phyloP scores from a whole-genome alignment of 345 rosid genomes.

The Passiflora organensis region DNA sequence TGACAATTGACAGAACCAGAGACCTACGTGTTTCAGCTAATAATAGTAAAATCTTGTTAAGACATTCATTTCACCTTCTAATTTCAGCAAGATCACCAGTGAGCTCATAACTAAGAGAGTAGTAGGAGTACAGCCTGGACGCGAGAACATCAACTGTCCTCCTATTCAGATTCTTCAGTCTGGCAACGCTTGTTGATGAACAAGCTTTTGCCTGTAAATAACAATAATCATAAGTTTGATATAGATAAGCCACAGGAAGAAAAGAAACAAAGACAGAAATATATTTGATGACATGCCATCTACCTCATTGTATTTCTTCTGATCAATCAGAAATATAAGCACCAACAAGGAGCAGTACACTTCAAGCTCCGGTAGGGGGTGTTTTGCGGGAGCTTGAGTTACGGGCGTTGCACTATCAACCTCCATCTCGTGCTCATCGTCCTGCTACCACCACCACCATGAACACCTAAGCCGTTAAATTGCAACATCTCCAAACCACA shows the following conservation, averaged over 20 bases:
- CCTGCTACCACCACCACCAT: conserved; percentile 30
- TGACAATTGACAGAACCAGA: too few relatives aligned
- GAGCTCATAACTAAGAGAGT: conserved; percentile 70
- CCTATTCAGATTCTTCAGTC: conserved; percentile 60
- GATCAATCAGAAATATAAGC: conserved; percentile 70
- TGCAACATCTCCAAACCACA: not conserved
- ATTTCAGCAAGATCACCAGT: conserved; percentile 82
- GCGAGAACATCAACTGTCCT: conserved; percentile 82
- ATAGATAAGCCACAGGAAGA: not conserved
- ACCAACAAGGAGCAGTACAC: conserved; percentile 66
- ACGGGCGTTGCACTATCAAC: conserved; percentile 67
- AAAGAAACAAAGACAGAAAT: not conserved
- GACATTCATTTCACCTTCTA: conserved; percentile 46
- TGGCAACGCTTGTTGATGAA: conserved; percentile 65
- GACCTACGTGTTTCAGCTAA: too few relatives aligned
- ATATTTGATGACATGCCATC: not conserved
- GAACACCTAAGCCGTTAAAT: not conserved
- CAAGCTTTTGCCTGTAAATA: conserved; percentile 76
- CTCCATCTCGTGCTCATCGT: conserved; percentile 82
- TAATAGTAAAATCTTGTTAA: too few relatives aligned
- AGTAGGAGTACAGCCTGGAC: conserved; percentile 70
- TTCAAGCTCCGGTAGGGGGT: conserved; percentile 66
- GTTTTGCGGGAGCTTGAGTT: conserved; percentile 46
- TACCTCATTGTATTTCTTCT: conserved; percentile 70
- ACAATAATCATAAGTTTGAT: not conserved